Percentiles rank a stretch among this genome's conserved stretches.
Evolutionary conservation across 495 filamentous ascomycete species (phyloP).

Genomic region (Daldinia decipiens): DNA sequence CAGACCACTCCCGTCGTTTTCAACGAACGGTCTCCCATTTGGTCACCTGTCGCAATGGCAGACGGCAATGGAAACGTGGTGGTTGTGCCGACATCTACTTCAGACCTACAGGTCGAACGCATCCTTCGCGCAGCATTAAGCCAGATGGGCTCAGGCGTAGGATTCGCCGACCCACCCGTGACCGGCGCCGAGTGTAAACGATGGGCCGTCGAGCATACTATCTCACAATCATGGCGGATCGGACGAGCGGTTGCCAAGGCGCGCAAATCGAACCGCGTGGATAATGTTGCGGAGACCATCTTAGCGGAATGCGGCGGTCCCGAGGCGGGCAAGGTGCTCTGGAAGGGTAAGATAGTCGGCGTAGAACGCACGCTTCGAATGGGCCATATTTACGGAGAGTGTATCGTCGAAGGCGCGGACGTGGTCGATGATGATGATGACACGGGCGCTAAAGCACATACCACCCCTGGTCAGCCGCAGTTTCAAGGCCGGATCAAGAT

Average conservation of each 20-base stretch:
- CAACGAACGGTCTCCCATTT: conserved; percentile 57
- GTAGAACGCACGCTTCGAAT: conserved; percentile 65
- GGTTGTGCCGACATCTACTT: conserved; percentile 53
- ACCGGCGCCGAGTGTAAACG: conserved; percentile 57
- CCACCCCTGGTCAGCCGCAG: conserved; percentile 5
- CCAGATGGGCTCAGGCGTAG: conserved; percentile 60
- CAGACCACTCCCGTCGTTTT: conserved; percentile 63
- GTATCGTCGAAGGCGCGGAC: conserved; percentile 61
- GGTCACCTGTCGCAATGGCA: conserved; percentile 57
- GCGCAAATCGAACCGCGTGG: conserved; percentile 57
- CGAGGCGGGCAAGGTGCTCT: conserved; percentile 63
- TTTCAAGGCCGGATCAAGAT: conserved; percentile 61
- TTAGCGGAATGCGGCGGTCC: conserved; percentile 65
- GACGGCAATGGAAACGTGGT: conserved; percentile 63
- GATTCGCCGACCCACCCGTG: conserved; percentile 58
- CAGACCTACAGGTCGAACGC: conserved; percentile 54
- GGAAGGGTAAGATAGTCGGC: conserved; percentile 68
- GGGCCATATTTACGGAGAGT: conserved; percentile 65
- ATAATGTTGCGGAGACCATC: conserved; percentile 64
- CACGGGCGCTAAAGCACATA: conserved; percentile 18
- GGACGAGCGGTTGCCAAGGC: conserved; percentile 63
- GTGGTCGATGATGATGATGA: conserved; percentile 41
- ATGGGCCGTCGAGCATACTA: conserved; percentile 63
- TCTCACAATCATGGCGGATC: conserved; percentile 64
- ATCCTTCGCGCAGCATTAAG: conserved; percentile 56